These are phyloP conservation scores for Microbotryum violaceum DNA, from an alignment of 1,284 basidiomycete genomes.

Conservation along the genomic window DNA sequence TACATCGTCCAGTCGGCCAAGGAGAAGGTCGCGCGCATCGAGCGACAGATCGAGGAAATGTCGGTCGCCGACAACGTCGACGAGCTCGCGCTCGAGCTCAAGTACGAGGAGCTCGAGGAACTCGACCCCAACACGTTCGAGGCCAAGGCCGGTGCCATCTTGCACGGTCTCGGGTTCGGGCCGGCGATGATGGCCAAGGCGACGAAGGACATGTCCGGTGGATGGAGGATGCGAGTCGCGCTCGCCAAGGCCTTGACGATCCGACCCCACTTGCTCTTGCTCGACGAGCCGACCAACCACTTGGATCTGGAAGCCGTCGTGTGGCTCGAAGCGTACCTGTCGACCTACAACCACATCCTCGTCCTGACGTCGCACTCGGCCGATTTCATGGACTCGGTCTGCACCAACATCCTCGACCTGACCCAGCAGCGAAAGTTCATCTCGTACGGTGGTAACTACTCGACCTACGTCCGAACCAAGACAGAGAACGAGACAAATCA, in stretches of 20 bases:
- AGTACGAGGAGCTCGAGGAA: slow-evolving; percentile 96
- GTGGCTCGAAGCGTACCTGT: slow-evolving; percentile 96
- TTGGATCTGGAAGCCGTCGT: slow-evolving; percentile 85
- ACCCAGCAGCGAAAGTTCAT: slow-evolving; percentile 69
- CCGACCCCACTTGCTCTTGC: slow-evolving; percentile 87
- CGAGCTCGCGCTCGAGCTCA: slow-evolving; percentile 73
- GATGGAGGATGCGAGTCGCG: slow-evolving; percentile 98
- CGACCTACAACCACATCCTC: slow-evolving; percentile 96
- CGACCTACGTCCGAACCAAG: slow-evolving; percentile 92
- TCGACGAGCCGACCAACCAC: slow-evolving; percentile 60
- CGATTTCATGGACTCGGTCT: slow-evolving; percentile 96
- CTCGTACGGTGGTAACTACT: slow-evolving; percentile 86
- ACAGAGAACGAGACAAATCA: slow-evolving; percentile 97
- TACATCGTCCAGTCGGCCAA: slow-evolving; percentile 90
- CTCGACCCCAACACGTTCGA: slow-evolving; percentile 94
- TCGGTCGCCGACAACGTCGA: slow-evolving; percentile 83
- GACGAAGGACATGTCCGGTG: slow-evolving; percentile 97
- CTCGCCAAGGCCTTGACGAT: slow-evolving; percentile 92
- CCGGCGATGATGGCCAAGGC: slow-evolving; percentile 90
- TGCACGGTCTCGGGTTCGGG: slow-evolving; percentile 92
- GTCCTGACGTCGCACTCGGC: slow-evolving; percentile 94
- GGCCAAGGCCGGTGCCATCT: slow-evolving; percentile 87
- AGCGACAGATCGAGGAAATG: slow-evolving; percentile 90
- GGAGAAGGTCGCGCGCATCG: slow-evolving; percentile 90
- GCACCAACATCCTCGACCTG: slow-evolving; percentile 97